Base-by-base conservation (phyloP, 805 yeast species). In the Candida corydali region DNA sequence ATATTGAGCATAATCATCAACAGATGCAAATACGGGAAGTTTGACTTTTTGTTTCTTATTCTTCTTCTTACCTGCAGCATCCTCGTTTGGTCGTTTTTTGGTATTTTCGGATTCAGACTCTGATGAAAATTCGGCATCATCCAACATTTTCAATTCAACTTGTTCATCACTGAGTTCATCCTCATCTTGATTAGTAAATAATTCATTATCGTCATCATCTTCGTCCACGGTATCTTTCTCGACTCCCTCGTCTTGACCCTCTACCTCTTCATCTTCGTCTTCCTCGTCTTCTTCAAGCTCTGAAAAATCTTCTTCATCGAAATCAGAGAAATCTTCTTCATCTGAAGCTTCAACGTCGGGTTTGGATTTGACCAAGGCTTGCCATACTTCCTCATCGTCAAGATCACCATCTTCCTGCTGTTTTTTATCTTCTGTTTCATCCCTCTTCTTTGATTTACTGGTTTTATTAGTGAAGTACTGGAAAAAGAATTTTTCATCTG, bases 401-500 rank as follows among this genome's bases (percentile, higher is more conserved):
- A 74, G 46, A 18, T 70, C 55, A 18, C 43, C 82, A 26, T 65
- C 70, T 31, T 68, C 72, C 27, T 62, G 64, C 12, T 44, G 28
- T 23, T 32, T 42, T 4, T 43, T 49, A 3, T 42, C 50, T 29
- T 55, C 69, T 19, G 60, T 69, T 9, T 51, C 61, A 18, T 51
- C 60, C 23, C 43, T 49, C 28, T 43, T 49, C 42, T 52, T 51
- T 18, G 63, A 38, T 44, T 69, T 62, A 38, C 55, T 51, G 47
- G 75, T 75, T 54, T 82, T 82, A 17, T 74, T 68, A 15, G 78
- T 68, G 63, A 89, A 89, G 65, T 86, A 89, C 56, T 86, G 87
- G 58, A 81, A 78, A 73, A 86, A 87, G 65, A 91, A 91, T 52
- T 73, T 67, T 58, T 91, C 98, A 44, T 87, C 95, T 1, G 95